Percentiles rank a stretch among this genome's conserved stretches.
phyloP scores from a whole-genome alignment of 345 rosid genomes.

The Eucalyptus grandis region DNA sequence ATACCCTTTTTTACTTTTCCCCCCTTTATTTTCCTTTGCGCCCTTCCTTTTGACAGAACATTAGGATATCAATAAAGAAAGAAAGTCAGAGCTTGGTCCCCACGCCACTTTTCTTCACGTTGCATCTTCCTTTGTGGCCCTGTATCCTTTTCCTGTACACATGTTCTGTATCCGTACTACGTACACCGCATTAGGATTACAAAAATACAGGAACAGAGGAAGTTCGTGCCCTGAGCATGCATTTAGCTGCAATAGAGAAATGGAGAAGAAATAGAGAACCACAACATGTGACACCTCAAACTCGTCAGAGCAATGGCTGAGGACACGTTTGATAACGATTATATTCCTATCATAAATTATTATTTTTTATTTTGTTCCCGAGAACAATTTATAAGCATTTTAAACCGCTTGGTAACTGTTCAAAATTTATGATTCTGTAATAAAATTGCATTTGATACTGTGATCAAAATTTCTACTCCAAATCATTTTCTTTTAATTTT shows the following conservation, averaged over 20 bases:
- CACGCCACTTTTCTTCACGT: background rate
- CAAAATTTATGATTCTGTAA: too few species aligned
- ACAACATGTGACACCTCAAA: background rate
- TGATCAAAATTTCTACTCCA: too few species aligned
- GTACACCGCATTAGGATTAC: background rate
- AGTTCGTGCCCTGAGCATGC: background rate
- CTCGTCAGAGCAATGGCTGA: background rate
- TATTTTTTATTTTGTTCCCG: too few species aligned
- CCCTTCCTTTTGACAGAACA: background rate
- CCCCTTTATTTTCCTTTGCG: background rate
- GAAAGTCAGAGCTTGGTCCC: background rate
- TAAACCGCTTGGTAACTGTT: accelerated
- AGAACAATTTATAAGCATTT: too few species aligned
- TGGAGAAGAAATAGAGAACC: background rate
- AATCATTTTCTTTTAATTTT: too few species aligned
- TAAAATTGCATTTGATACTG: too few species aligned
- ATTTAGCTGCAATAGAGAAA: background rate
- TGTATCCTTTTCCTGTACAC: background rate
- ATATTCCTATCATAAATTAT: accelerated
- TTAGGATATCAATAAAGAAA: background rate
- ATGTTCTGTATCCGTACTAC: background rate
- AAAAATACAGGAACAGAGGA: background rate
- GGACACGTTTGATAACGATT: background rate
- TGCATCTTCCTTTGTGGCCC: background rate
- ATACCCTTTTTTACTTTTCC: background rate